Percentiles rank a stretch among this genome's conserved stretches.
Conservation (phyloP, 768 basidiomycete species). For the Boletus tomentosulus region DNA sequence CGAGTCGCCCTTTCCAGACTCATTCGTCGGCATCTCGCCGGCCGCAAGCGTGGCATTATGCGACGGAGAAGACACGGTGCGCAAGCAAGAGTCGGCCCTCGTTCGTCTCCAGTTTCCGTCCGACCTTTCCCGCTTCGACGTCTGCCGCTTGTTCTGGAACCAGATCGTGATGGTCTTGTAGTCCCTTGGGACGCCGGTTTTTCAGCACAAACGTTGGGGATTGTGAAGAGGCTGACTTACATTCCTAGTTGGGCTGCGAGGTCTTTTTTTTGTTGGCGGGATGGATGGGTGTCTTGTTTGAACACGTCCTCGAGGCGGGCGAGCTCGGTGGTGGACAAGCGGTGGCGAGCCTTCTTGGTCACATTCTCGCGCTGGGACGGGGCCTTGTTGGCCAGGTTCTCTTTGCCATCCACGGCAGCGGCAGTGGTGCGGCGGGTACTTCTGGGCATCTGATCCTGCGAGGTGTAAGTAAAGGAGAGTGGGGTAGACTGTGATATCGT, state of each 20-base stretch:
- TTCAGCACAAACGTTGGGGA: too few relatives aligned
- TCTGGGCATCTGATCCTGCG: constrained; percentile 23
- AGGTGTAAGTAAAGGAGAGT: constrained; percentile 4
- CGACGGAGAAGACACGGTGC: constrained; percentile 29
- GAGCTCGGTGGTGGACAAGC: constrained; percentile 32
- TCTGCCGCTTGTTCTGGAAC: constrained; percentile 82
- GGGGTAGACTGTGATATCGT: constrained; percentile 20
- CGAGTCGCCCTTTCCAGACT: not conserved
- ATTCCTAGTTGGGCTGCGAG: constrained; percentile 26
- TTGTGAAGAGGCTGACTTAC: constrained; percentile 13
- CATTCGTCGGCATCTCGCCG: not conserved
- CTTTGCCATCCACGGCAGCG: constrained; percentile 10
- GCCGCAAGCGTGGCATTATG: constrained; percentile 22
- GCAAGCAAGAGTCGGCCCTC: constrained; percentile 19
- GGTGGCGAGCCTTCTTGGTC: constrained; percentile 33
- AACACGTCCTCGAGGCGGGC: constrained; percentile 27
- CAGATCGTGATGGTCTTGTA: constrained; percentile 59
- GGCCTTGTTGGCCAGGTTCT: constrained; percentile 5
- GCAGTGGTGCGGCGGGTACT: constrained; percentile 24
- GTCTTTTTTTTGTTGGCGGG: constrained; percentile 27
- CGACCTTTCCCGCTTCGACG: constrained; percentile 26
- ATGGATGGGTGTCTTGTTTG: constrained; percentile 27
- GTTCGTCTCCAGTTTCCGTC: not conserved
- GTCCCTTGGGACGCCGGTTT: too few relatives aligned
- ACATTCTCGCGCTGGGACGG: not conserved